phyloP scores from a whole-genome alignment of 2,329 filamentous ascomycete species.

The Colletotrichum cereale region DNA sequence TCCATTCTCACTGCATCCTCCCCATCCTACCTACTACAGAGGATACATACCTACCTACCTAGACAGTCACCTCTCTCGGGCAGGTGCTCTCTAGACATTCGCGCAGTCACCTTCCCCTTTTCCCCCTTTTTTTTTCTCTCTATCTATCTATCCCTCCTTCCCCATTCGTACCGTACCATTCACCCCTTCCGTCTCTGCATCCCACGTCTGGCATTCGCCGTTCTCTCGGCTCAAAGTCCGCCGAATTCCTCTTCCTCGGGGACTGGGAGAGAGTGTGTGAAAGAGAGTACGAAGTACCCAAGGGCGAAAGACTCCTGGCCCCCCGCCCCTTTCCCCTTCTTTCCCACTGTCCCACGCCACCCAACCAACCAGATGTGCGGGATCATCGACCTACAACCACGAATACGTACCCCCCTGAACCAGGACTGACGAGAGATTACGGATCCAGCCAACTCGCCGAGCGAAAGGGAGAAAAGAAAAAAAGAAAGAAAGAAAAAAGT shows the following conservation, averaged over 20 bases:
- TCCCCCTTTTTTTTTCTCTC: neutral
- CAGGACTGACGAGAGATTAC: conserved; percentile 36
- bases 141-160: neutral
- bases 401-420: conserved; percentile 25
- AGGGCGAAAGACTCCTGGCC: neutral
- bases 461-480: neutral
- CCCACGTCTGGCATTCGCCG: conserved; percentile 5
- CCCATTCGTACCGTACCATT: neutral
- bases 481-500: conserved; percentile 4
- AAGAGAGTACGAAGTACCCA: neutral
- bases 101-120: neutral
- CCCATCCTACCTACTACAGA: too few relatives aligned
- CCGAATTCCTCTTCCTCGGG: neutral
- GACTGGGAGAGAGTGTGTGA: neutral
- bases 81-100: neutral
- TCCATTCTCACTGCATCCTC: neutral
- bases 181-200: conserved; percentile 3
- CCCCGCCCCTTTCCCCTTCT: conserved; percentile 16
- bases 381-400: neutral
- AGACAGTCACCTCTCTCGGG: neutral
- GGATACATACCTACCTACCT: neutral
- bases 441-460: conserved; percentile 27
- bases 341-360: conserved; percentile 3
- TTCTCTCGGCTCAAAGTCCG: neutral
- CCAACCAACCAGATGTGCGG: conserved; percentile 32